Percentiles rank a stretch among this genome's conserved stretches.
These are phyloP conservation scores for Heterobasidion occidentale DNA, from an alignment of 1,284 basidiomycete genomes.

Conservation along the genomic window DNA sequence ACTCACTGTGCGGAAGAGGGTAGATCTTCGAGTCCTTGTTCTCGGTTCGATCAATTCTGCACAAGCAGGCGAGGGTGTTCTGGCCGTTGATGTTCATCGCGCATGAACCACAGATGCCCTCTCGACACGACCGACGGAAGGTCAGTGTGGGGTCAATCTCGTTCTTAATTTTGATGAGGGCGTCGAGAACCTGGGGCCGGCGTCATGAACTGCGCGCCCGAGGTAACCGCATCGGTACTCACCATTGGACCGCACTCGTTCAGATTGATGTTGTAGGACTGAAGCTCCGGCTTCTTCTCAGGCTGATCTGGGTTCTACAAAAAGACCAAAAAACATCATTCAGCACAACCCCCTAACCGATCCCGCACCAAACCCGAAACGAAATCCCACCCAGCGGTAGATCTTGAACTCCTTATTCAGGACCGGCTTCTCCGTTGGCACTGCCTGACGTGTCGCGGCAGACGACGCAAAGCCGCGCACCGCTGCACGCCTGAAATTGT, in stretches of 20 bases:
- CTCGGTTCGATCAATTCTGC: conserved; percentile 81
- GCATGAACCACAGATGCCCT: conserved; percentile 98
- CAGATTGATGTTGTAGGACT: conserved; percentile 90
- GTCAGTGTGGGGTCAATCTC: conserved; percentile 95
- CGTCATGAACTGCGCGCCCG: no score
- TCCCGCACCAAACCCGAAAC: background rate
- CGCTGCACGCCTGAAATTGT: conserved; percentile 8
- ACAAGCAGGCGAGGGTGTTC: conserved; percentile 97
- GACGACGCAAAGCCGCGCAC: conserved; percentile 28
- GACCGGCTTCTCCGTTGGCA: conserved; percentile 31
- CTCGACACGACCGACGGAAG: conserved; percentile 93
- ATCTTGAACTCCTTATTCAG: conserved; percentile 88
- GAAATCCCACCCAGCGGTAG: conserved; percentile 77
- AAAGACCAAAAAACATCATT: background rate
- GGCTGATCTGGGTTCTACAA: conserved; percentile 91
- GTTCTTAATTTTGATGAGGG: conserved; percentile 99
- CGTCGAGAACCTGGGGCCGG: conserved; percentile 65
- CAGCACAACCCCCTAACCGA: background rate
- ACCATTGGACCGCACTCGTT: conserved; percentile 97
- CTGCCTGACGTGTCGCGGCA: conserved; percentile 26
- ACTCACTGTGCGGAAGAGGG: conserved; percentile 93
- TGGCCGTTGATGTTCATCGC: conserved; percentile 99
- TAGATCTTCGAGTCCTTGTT: conserved; percentile 86
- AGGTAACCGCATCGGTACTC: conserved; percentile 14
- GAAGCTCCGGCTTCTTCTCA: conserved; percentile 84